Evolutionary conservation across 2,329 filamentous ascomycete species (phyloP).

Genomic region (Sporothrix schenckii): DNA sequence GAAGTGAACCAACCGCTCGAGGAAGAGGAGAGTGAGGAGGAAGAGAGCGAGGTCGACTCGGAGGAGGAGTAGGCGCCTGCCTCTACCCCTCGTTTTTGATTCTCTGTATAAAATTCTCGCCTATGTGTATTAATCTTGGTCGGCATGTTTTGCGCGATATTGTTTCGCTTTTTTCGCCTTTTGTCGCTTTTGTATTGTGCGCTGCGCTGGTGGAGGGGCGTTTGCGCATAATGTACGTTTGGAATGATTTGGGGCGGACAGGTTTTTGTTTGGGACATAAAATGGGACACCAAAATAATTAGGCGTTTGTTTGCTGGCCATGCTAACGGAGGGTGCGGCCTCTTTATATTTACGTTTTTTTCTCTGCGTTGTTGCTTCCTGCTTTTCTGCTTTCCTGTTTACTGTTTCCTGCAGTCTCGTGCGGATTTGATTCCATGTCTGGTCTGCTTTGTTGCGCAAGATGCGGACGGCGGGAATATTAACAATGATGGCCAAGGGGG

Average conservation of each 20-base stretch:
- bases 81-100: conserved; percentile 2
- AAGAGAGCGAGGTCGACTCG: conserved; percentile 47
- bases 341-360: conserved; percentile 8
- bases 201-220: no score
- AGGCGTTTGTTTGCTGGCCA: conserved; percentile 20
- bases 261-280: conserved; percentile 10
- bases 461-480: no score
- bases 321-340: background rate
- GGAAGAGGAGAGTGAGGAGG: conserved; percentile 52
- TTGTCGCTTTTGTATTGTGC: conserved; percentile 4
- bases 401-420: background rate
- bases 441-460: no score
- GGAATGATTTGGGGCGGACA: conserved; percentile 1
- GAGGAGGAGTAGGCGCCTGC: conserved; percentile 47
- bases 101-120: conserved; percentile 28
- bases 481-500: no score
- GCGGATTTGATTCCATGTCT: background rate
- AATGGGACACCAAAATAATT: conserved; percentile 18
- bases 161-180: background rate
- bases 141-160: background rate
- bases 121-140: conserved; percentile 16
- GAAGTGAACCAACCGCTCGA: conserved; percentile 42
- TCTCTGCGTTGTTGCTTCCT: background rate
- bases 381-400: background rate
- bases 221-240: conserved; percentile 10